These are phyloP conservation scores for Dipteronia dyeriana DNA, from an alignment of 345 rosid genomes.

Conservation along the genomic window DNA sequence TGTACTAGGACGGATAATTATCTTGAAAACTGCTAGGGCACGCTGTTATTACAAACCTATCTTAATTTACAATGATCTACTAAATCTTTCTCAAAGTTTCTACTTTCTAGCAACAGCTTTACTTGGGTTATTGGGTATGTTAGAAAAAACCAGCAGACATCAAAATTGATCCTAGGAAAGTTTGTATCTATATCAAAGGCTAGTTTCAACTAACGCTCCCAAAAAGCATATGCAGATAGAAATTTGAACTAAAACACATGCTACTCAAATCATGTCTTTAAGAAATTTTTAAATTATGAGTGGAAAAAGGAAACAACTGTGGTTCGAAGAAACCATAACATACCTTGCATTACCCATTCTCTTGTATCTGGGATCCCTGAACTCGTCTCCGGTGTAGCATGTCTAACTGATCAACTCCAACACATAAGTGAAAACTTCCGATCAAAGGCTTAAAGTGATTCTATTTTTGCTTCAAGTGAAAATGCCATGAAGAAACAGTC, in stretches of 20 bases:
- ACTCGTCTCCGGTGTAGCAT: slow-evolving; percentile 53
- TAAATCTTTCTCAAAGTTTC: neutral
- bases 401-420: slow-evolving; percentile 36
- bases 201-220: neutral
- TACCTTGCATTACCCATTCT: slow-evolving; percentile 90
- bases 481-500: neutral
- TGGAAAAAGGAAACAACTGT: neutral
- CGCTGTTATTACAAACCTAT: neutral
- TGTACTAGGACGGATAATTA: neutral
- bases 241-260: neutral
- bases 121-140: neutral
- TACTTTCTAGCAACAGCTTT: neutral
- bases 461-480: too few species aligned
- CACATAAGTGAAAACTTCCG: neutral
- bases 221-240: neutral
- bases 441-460: neutral
- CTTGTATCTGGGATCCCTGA: slow-evolving; percentile 41
- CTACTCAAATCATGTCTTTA: neutral
- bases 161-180: neutral
- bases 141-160: neutral
- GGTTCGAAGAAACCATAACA: neutral
- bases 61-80: neutral
- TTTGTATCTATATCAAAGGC: neutral
- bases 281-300: neutral
- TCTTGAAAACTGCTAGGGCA: neutral